Conservation (phyloP, 2,329 filamentous ascomycete genomes). For the Macrophomina pseudophaseolina region DNA sequence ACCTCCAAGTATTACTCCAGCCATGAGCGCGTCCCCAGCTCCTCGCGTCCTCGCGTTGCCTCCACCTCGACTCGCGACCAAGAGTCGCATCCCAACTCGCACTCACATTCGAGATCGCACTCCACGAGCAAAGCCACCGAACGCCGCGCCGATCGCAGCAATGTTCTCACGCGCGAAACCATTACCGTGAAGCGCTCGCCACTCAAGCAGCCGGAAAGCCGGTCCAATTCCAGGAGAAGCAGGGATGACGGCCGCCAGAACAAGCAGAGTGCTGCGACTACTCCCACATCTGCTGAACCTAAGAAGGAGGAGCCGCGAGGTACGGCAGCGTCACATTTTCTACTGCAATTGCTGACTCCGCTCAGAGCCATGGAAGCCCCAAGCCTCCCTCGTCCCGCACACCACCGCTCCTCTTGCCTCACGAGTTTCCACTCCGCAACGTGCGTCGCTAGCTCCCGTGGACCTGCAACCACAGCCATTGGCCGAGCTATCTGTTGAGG, state of each 20-base stretch:
- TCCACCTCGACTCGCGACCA: constrained; percentile 30
- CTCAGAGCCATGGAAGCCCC: constrained; percentile 72
- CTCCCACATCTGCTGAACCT: constrained; percentile 8
- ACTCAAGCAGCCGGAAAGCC: constrained; percentile 42
- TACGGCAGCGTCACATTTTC: background rate
- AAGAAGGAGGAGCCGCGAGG: constrained; percentile 25
- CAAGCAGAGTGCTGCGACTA: constrained; percentile 7
- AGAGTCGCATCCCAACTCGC: constrained; percentile 23
- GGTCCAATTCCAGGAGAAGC: constrained; percentile 38
- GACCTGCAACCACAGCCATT: constrained; percentile 71
- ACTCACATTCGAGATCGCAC: constrained; percentile 18
- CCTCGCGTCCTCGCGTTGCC: constrained; percentile 44
- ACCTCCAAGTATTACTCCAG: constrained; percentile 37
- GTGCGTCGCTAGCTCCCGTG: constrained; percentile 70
- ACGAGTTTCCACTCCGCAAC: constrained; percentile 65
- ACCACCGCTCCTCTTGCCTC: constrained; percentile 75
- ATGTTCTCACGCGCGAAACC: constrained; percentile 20
- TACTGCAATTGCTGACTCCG: constrained; percentile 10
- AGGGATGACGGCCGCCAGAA: constrained; percentile 32
- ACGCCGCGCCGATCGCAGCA: constrained; percentile 25
- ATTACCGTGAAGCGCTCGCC: constrained; percentile 36
- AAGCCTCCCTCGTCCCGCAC: constrained; percentile 74
- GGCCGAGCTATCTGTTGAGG: constrained; percentile 73
- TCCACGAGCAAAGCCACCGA: constrained; percentile 19
- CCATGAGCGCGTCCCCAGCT: constrained; percentile 40